A percentile compares a stretch with the other conserved stretches of the same genome.
Evolutionary conservation across 1,284 basidiomycete genomes (phyloP).

Genomic region (Laetiporus sulphureus): DNA sequence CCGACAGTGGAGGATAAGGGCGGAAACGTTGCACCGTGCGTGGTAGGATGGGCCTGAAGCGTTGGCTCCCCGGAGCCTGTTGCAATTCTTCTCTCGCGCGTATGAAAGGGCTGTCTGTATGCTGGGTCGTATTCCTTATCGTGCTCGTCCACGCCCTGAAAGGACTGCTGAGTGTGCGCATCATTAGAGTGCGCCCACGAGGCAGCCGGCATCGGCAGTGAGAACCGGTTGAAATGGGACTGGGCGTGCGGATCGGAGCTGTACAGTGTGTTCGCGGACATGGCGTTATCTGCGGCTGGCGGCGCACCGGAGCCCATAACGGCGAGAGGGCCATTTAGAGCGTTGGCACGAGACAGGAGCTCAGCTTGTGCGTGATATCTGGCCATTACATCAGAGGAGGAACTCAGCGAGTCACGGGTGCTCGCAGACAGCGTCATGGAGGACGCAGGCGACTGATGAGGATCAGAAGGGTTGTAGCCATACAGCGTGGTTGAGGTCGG

Average conservation of each 20-base stretch:
- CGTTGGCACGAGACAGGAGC: slow-evolving; percentile 29
- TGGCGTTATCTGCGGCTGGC: slow-evolving; percentile 3
- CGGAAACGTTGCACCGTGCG: slow-evolving; percentile 11
- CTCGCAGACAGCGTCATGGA: slow-evolving; percentile 10
- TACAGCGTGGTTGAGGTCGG: slow-evolving; percentile 12
- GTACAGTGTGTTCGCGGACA: slow-evolving; percentile 2
- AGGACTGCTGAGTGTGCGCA: slow-evolving; percentile 11
- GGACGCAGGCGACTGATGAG: slow-evolving; percentile 11
- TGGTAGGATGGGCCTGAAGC: slow-evolving; percentile 20
- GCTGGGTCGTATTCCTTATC: slow-evolving; percentile 13
- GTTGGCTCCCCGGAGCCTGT: slow-evolving; percentile 8
- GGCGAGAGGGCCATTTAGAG: slow-evolving; percentile 19
- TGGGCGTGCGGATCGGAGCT: slow-evolving; percentile 6
- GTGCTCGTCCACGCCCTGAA: slow-evolving; percentile 9
- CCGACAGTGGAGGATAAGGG: slow-evolving; percentile 7
- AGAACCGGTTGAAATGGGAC: neutral
- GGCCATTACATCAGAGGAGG: slow-evolving; percentile 33
- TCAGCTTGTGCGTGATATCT: slow-evolving; percentile 47
- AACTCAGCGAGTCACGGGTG: slow-evolving; percentile 8
- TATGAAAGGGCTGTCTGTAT: slow-evolving; percentile 8
- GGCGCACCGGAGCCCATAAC: slow-evolving; percentile 11
- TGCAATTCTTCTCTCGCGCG: slow-evolving; percentile 11
- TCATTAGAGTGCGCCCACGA: slow-evolving; percentile 9
- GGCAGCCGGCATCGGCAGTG: slow-evolving; percentile 2
- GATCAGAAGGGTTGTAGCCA: slow-evolving; percentile 5